A percentile compares a stretch with the other conserved stretches of the same genome.
Conservation (phyloP, 306 rosid species). For the Senna siamea region DNA sequence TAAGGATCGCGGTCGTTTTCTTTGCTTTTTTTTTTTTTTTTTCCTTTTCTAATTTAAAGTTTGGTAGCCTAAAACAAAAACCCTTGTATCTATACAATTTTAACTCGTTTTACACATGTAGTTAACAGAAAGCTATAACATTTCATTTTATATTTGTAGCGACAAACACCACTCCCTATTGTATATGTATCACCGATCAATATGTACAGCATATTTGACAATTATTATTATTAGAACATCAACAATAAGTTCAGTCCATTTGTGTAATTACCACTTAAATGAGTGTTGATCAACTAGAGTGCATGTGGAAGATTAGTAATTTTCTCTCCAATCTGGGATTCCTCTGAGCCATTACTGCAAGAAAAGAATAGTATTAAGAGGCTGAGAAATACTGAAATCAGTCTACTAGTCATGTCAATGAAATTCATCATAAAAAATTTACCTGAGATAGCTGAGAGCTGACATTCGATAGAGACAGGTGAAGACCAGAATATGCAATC, state of each 20-base stretch:
- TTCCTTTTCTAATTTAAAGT: neutral
- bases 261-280: constrained; percentile 25
- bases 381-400: constrained; percentile 23
- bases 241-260: constrained; percentile 19
- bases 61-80: neutral
- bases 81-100: neutral
- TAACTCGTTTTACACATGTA: neutral
- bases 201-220: constrained; percentile 39
- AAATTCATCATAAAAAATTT: constrained; percentile 22
- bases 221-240: constrained; percentile 24
- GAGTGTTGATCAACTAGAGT: constrained; percentile 40
- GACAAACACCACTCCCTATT: constrained; percentile 18
- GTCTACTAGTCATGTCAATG: neutral
- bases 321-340: constrained; percentile 55
- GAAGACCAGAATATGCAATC: constrained; percentile 86
- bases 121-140: neutral
- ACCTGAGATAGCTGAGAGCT: constrained; percentile 91
- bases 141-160: constrained; percentile 29
- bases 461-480: constrained; percentile 98
- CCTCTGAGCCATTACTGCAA: constrained; percentile 79
- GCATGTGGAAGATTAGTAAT: constrained; percentile 64
- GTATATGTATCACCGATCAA: neutral
- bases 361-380: neutral
- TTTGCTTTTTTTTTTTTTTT: neutral
- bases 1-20: neutral